Base-by-base conservation (phyloP, 768 basidiomycete genomes). In the Pisolithus microcarpus region DNA sequence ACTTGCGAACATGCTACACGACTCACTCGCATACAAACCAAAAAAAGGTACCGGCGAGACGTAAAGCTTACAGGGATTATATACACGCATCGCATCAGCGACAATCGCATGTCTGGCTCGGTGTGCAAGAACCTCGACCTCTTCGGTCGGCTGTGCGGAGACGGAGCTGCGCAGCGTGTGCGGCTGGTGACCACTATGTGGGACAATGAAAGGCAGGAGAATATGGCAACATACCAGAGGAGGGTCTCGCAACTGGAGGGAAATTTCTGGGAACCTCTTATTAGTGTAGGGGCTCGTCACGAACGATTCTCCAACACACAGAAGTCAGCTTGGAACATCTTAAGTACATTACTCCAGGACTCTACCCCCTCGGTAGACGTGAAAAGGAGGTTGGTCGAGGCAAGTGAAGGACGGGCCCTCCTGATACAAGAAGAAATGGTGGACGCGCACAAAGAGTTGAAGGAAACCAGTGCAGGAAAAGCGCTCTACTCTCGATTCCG, bases 141-240 rank as follows among this genome's bases (percentile, higher is more conserved):
- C 53, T 70, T 74, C 49, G 53, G 59, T 24, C 56, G 60, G 24
- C 50, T 74, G 16, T 74, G 73, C 36, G 73, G 72, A 4, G 34
- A 58, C 8, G n/a, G 52, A 3, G 57, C 64, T 8, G 46, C 68
- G 26, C 56, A 16, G 38, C 69, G 68, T 16, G 59, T 69, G 5
- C 55, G 65, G 21, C 53, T 74, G 16, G 58, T 66, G 18, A 74
- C 72, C 4, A 34, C 34, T 11, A 34, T 34, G 34, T 34, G 34
- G 34, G 34, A 34, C 13, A 13, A 34, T 5, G 11, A 34, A 34
- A 31, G 9, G 11, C 34, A n/a, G 59, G 46, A n/a, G 62, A 65
- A 28, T 23, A 1, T 4, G 7, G 8, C 1, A 15, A 52, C 8
- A 15, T 53, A 37, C n/a, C 49, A 48, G 7, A 44, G 23, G 1